A percentile compares a stretch with the other conserved stretches of the same genome.
Conservation (phyloP, 192 early-diverging fungal genomes). For the Phycomyces blakesleeanus region DNA sequence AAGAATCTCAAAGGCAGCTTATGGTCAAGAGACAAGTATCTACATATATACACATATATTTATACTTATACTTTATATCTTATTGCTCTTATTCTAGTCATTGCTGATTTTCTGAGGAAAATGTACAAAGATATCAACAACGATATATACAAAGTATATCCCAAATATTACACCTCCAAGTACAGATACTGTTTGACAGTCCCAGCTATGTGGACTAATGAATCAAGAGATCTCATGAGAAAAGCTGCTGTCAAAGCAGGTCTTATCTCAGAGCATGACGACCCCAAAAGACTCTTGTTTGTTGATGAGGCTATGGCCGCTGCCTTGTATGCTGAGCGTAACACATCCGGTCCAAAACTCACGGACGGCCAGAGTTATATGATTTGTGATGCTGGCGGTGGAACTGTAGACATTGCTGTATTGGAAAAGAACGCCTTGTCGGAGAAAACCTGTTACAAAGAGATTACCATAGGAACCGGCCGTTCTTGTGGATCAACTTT, state of each 20-base stretch:
- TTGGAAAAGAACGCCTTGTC: not conserved
- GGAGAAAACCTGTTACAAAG: not conserved
- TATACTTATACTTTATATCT: too few species aligned
- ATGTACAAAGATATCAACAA: conserved; percentile 33
- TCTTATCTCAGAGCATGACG: conserved; percentile 31
- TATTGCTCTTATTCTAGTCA: conserved; percentile 21
- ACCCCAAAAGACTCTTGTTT: conserved; percentile 38
- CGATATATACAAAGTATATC: conserved; percentile 32
- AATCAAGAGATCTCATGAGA: conserved; percentile 37
- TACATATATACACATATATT: too few species aligned
- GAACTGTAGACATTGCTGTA: conserved; percentile 39
- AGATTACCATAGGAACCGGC: conserved; percentile 18
- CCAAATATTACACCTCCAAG: too few species aligned
- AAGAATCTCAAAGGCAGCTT: too few species aligned
- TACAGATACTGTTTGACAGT: conserved; percentile 41
- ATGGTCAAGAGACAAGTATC: too few species aligned
- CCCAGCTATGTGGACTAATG: conserved; percentile 42
- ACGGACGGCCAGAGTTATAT: conserved; percentile 42
- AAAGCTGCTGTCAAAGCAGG: conserved; percentile 38
- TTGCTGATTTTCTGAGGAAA: conserved; percentile 39
- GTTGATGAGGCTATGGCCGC: conserved; percentile 42
- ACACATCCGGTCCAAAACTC: conserved; percentile 11
- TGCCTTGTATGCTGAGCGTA: conserved; percentile 36
- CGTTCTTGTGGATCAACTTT: conserved; percentile 39
- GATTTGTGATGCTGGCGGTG: conserved; percentile 45